Evolutionary conservation across 2,329 filamentous ascomycete species (phyloP), one percentile per base, ranked within the genome.

Genomic region (Ascocoryne sarcoides): DNA sequence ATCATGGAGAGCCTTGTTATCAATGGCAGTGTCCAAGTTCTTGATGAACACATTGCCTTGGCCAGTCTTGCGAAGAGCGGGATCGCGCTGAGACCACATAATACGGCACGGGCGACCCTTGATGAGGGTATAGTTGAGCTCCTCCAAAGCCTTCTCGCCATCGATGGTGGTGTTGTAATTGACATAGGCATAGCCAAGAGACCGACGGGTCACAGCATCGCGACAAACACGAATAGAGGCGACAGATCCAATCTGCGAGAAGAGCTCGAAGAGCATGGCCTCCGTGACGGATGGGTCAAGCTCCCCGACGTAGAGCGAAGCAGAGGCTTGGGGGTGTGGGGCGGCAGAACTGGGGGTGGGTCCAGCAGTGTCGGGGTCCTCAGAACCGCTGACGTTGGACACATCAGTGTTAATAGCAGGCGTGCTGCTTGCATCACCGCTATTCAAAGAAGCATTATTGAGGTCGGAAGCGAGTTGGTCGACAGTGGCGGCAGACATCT

Each of bases 41-140:
- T 98, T 98, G 79, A 98, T 98, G 78, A 98, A 98, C 59, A 98
- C 90, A 63, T 98, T 98, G 65, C 92, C 92, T 71, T 95, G 88
- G 54, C 92, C 92, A 56, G 88, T 98, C 82, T 98, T 98, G 73
- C 92, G 92, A 59, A 98, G 82, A 64, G 90, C 90, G 53, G 92
- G 92, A 68, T 98, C 92, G 66, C 92, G 92, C 78, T 98, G 92
- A 52, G 92, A 98, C 92, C 92, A 98, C 92, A 98, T 98, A 72
- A 98, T 98, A 62, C 92, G 90, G 84, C 92, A 98, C 46, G 92
- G 90, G 63, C 85, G 88, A 59, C 89, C 89, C 79, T 96, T 96
- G 75, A 98, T 96, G 59, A 95, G 74, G 50, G 92, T 98, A 76
- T 98, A 98, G 80, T 98, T 98, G 58, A 98, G 79, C 71, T 98